These are phyloP conservation scores for Setaria italica DNA, from an alignment of 202 grass and related monocot species.

Conservation along the genomic window DNA sequence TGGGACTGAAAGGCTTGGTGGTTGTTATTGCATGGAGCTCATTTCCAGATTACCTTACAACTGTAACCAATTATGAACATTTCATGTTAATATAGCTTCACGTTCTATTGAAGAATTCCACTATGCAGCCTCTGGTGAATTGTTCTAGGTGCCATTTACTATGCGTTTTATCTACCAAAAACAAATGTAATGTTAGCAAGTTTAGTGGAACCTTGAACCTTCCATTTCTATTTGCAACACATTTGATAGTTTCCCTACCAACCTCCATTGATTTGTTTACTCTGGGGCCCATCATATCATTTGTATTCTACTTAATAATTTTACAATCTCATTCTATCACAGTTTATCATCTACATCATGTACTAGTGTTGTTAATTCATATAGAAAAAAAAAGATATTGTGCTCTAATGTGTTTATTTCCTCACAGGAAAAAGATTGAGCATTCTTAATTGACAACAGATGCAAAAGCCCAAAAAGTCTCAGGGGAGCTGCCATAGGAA, in stretches of 20 bases:
- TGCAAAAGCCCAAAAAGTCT: constrained; percentile 53
- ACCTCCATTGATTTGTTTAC: not conserved
- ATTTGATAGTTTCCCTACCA: not conserved
- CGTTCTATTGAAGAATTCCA: not conserved
- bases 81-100: not conserved
- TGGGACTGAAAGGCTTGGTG: too few relatives aligned
- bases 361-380: constrained; percentile 5
- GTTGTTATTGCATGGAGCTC: not conserved
- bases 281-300: not conserved
- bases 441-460: constrained; percentile 59
- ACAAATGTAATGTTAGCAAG: not conserved
- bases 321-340: not conserved
- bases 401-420: constrained; percentile 22
- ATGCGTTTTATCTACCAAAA: not conserved
- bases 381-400: not conserved
- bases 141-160: not conserved
- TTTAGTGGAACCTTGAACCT: not conserved
- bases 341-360: not conserved
- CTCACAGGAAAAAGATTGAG: constrained; percentile 68
- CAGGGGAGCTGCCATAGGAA: constrained; percentile 51
- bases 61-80: not conserved
- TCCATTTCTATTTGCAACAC: not conserved
- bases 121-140: not conserved
- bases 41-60: not conserved
- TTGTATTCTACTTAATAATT: not conserved